Evolutionary conservation across 139 green algal species (phyloP), one percentile per base, ranked within the genome.

Genomic region (Chlorella sp.): DNA sequence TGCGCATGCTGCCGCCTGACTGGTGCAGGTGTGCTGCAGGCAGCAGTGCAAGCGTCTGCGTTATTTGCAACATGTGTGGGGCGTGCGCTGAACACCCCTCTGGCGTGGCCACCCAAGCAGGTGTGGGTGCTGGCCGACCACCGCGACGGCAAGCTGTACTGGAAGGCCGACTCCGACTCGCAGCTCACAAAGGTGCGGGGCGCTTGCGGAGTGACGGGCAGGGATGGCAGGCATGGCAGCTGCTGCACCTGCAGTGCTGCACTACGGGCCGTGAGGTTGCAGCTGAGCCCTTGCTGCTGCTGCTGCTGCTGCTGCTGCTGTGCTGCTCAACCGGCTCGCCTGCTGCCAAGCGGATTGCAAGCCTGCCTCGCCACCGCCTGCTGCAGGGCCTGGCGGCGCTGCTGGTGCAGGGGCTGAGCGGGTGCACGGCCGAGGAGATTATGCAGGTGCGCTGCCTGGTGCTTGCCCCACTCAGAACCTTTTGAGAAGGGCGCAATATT

Each of bases 121-220:
- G 97, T 99, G 67, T 99, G 97, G 97, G 96, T 99, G 48, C 86
- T 94, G 28, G 92, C 95, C 13, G 84, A 91, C 68, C 74, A 99
- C 41, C 48, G 79, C 0, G 94, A 98, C 68, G 95, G 94, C 40
- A 90, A 90, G 70, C 69, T 99, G 5, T 94, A 96, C 77, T 99
- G 96, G 93, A 81, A 72, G 46, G 97, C 97, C 3, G 97, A 99
- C 87, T 98, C 95, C 17, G 97, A 99, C 90, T 98, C 95, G 11
- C 92, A 96, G 84, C 95, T 99, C 0, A 99, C 97, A 4, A 99
- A 99, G 92, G 92, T 91, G 41, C 17, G 51, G 22, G 3, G 67
- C n/a, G n/a, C n/a, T n/a, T n/a, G n/a, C n/a, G n/a, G n/a, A n/a
- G n/a, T n/a, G n/a, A n/a, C n/a, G 36, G 56, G n/a, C 72, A 54